phyloP scores from a whole-genome alignment of 345 rosid species.

The Eucalyptus sideroxylon region DNA sequence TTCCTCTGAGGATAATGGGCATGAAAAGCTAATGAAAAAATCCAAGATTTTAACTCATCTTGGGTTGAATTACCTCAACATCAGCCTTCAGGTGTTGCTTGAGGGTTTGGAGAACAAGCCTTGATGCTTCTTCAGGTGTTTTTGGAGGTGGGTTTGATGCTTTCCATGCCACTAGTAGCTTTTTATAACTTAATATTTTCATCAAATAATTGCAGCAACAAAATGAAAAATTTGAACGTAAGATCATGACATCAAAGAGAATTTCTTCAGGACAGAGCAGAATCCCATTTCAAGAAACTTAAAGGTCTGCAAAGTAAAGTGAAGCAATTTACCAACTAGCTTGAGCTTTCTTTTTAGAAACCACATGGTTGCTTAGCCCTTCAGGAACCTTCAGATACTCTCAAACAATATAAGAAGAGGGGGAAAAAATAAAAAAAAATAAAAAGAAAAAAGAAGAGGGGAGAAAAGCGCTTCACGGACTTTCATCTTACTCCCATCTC shows the following conservation, averaged over 20 bases:
- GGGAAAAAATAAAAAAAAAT: too few species aligned
- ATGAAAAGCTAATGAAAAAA: neutral
- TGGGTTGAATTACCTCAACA: slow-evolving; percentile 50
- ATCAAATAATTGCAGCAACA: neutral
- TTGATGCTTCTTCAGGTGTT: slow-evolving; percentile 60
- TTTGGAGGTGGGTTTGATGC: slow-evolving; percentile 60
- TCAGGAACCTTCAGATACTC: slow-evolving; percentile 56
- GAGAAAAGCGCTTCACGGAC: neutral
- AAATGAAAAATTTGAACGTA: neutral
- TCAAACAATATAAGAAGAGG: neutral
- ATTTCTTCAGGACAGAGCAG: neutral
- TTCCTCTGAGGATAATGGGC: neutral
- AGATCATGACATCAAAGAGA: neutral
- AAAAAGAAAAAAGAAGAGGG: neutral
- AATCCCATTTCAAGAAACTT: neutral
- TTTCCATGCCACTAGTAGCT: slow-evolving; percentile 73
- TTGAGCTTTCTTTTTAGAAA: slow-evolving; percentile 79
- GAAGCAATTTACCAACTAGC: slow-evolving; percentile 57
- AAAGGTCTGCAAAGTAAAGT: neutral
- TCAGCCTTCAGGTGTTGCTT: slow-evolving; percentile 58
- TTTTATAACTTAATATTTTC: slow-evolving; percentile 55
- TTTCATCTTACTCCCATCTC: neutral
- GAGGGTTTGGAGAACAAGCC: slow-evolving; percentile 47
- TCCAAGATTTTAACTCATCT: neutral
- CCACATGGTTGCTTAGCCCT: slow-evolving; percentile 50